These are phyloP conservation scores for Diddensiella transvaalensis DNA, from an alignment of 805 yeast genomes.

Conservation along the genomic window DNA sequence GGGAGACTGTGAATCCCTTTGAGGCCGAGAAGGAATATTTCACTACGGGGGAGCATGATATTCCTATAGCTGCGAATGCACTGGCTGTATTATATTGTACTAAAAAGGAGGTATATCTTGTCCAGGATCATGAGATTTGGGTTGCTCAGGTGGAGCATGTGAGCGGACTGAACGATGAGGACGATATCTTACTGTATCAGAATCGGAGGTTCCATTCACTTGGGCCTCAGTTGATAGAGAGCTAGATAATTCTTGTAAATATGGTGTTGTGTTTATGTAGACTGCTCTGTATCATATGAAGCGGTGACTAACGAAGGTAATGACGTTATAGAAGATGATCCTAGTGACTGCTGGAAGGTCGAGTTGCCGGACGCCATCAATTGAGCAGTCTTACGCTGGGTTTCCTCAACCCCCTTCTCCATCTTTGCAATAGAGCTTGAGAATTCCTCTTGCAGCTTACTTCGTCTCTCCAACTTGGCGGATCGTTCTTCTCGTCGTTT, in stretches of 20 bases:
- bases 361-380: neutral
- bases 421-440: slow-evolving; percentile 33
- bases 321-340: neutral
- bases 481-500: slow-evolving; percentile 25
- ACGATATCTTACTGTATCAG: slow-evolving; percentile 23
- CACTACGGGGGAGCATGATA: slow-evolving; percentile 9
- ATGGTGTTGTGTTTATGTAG: no score
- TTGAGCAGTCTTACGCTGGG: slow-evolving; percentile 22
- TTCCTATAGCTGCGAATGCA: slow-evolving; percentile 30
- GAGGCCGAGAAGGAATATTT: slow-evolving; percentile 27
- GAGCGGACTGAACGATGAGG: slow-evolving; percentile 28
- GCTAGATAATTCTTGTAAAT: neutral
- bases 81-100: slow-evolving; percentile 30
- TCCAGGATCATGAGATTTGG: slow-evolving; percentile 91
- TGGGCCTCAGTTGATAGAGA: slow-evolving; percentile 33
- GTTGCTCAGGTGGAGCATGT: slow-evolving; percentile 60
- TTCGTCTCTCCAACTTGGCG: slow-evolving; percentile 29
- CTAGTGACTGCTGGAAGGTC: slow-evolving; percentile 1
- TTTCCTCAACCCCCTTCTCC: slow-evolving; percentile 31
- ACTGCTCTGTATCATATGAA: neutral
- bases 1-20: slow-evolving; percentile 35
- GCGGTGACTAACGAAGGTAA: neutral
- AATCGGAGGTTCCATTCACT: slow-evolving; percentile 30
- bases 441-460: slow-evolving; percentile 31
- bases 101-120: slow-evolving; percentile 30